A percentile compares a stretch with the other conserved stretches of the same genome.
Conservation (phyloP, 2,329 filamentous ascomycete genomes). For the Pezicula carpinea region DNA sequence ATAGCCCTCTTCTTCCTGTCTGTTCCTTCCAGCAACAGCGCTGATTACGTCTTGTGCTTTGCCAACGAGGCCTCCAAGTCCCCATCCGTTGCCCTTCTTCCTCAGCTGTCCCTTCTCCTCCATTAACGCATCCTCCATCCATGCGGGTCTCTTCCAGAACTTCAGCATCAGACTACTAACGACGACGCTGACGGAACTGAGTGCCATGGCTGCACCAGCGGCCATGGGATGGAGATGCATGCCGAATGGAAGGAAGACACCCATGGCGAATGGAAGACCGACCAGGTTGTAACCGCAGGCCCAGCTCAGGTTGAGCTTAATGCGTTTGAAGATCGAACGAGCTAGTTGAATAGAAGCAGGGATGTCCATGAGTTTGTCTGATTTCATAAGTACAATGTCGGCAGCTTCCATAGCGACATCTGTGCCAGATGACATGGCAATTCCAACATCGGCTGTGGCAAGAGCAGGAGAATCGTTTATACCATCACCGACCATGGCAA, state of each 20-base stretch:
- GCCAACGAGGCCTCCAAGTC: conserved; percentile 35
- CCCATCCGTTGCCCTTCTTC: conserved; percentile 26
- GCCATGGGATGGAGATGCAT: conserved; percentile 89
- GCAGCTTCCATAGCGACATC: conserved; percentile 98
- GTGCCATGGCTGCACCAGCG: conserved; percentile 90
- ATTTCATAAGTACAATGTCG: conserved; percentile 91
- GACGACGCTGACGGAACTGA: conserved; percentile 85
- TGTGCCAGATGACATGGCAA: conserved; percentile 87
- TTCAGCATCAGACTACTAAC: conserved; percentile 77
- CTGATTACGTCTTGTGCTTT: conserved; percentile 38
- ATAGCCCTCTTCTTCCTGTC: conserved; percentile 50
- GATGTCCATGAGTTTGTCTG: conserved; percentile 88
- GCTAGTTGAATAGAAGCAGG: conserved; percentile 79
- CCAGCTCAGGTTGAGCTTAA: conserved; percentile 91
- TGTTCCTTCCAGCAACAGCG: conserved; percentile 31
- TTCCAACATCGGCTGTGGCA: conserved; percentile 87
- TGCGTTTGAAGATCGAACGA: conserved; percentile 80
- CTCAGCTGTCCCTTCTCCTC: conserved; percentile 47
- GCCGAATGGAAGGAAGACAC: conserved; percentile 85
- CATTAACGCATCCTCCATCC: conserved; percentile 75
- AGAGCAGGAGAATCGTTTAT: conserved; percentile 98
- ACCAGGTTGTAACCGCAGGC: conserved; percentile 90
- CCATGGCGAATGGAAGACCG: conserved; percentile 95
- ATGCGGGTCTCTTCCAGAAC: conserved; percentile 77
- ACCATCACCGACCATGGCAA: conserved; percentile 97